These are phyloP conservation scores for Creolimax fragrantissima DNA, from an alignment of 78 protist genomes.

Conservation along the genomic window DNA sequence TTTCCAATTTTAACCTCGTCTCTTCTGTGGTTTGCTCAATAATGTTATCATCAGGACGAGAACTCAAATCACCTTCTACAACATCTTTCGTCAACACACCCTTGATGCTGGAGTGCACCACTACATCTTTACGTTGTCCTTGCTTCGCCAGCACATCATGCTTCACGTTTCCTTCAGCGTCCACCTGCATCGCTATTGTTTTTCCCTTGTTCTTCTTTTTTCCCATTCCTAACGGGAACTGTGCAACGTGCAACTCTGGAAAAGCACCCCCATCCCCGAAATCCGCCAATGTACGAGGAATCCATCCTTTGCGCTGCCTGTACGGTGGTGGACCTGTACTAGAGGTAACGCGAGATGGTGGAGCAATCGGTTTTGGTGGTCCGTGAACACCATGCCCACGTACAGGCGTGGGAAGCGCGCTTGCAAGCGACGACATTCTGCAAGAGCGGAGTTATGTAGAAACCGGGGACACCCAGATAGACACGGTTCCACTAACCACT, in stretches of 20 bases:
- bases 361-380: not conserved
- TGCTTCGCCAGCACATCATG: conserved; percentile 24
- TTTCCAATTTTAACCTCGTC: conserved; percentile 49
- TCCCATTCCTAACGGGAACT: not conserved
- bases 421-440: not conserved
- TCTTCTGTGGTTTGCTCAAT: conserved; percentile 31
- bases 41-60: conserved; percentile 58
- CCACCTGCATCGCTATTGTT: conserved; percentile 16
- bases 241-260: conserved; percentile 80
- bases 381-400: not conserved
- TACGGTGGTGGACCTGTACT: not conserved
- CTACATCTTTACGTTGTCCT: not conserved
- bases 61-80: not conserved
- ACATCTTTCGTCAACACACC: not conserved
- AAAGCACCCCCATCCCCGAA: conserved; percentile 91
- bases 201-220: not conserved
- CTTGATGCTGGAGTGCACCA: not conserved
- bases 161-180: conserved; percentile 27
- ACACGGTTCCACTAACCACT: too few species aligned
- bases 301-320: not conserved
- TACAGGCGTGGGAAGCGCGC: not conserved
- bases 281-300: conserved; percentile 20
- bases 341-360: not conserved
- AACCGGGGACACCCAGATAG: too few species aligned
- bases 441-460: too few species aligned